A percentile compares a stretch with the other conserved stretches of the same genome.
Evolutionary conservation across 2,329 filamentous ascomycete species (phyloP).

Genomic region (Monosporascus sp.): DNA sequence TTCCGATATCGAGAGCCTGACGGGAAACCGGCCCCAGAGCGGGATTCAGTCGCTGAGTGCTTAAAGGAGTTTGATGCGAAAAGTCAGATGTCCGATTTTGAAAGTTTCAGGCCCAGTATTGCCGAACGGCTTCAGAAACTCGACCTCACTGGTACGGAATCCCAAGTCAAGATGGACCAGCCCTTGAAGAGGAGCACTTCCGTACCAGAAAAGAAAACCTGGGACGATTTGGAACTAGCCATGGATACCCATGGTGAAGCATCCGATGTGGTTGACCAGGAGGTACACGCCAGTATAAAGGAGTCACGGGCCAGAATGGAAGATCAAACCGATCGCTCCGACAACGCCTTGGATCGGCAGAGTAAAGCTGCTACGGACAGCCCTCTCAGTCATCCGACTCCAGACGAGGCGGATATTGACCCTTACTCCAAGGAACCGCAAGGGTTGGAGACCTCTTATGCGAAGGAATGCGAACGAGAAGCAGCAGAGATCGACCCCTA

Average conservation of each 20-base stretch:
- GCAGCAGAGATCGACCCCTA: conserved; percentile 30
- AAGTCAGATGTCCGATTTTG: conserved; percentile 6
- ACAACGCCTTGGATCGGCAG: conserved; percentile 18
- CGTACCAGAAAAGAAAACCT: conserved; percentile 5
- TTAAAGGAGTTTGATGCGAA: conserved; percentile 34
- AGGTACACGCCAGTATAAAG: conserved; percentile 19
- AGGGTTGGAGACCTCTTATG: conserved; percentile 43
- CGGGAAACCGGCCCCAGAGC: conserved; percentile 20
- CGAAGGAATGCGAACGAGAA: conserved; percentile 28
- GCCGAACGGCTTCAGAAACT: conserved; percentile 12
- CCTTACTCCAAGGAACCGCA: conserved; percentile 39
- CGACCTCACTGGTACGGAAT: conserved; percentile 8
- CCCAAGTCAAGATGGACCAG: not conserved
- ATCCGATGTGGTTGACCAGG: conserved; percentile 23
- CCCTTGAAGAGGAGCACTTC: not conserved
- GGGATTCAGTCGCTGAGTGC: conserved; percentile 28
- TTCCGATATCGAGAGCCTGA: conserved; percentile 32
- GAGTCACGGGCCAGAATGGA: conserved; percentile 14
- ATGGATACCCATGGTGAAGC: conserved; percentile 24
- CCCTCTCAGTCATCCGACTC: conserved; percentile 4
- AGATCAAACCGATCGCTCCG: conserved; percentile 9
- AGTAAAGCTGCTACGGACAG: conserved; percentile 12
- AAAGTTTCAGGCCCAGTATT: conserved; percentile 3
- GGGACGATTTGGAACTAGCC: conserved; percentile 22
- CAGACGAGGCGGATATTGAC: conserved; percentile 23